phyloP scores from a whole-genome alignment of 2,329 filamentous ascomycete genomes.

The Didymella pomorum region DNA sequence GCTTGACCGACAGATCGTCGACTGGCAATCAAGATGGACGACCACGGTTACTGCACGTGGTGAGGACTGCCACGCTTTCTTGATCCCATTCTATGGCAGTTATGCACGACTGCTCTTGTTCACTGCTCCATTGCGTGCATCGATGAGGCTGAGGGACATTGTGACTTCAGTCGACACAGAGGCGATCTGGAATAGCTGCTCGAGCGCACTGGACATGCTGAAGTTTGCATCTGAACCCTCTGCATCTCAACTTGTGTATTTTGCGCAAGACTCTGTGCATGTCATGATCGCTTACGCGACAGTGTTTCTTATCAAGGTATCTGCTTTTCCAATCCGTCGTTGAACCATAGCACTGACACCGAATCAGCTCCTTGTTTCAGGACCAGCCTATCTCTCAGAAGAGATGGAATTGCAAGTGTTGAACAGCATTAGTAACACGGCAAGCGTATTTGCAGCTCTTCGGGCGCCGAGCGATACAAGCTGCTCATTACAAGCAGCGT shows the following conservation, averaged over 20 bases:
- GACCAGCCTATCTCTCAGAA: constrained; percentile 1
- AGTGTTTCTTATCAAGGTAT: constrained; percentile 24
- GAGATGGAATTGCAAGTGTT: constrained; percentile 3
- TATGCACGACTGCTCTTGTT: constrained; percentile 19
- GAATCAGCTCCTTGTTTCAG: constrained; percentile 2
- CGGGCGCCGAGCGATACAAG: neutral
- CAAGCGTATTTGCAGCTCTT: neutral
- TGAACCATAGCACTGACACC: neutral
- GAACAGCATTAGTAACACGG: neutral
- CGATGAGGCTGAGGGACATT: constrained; percentile 9
- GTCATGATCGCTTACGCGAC: constrained; percentile 24
- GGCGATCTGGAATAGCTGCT: constrained; percentile 21
- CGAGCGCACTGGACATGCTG: constrained; percentile 18
- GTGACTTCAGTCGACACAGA: constrained; percentile 20
- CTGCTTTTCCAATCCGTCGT: neutral
- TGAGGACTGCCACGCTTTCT: constrained; percentile 17
- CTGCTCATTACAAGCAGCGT: constrained; percentile 2
- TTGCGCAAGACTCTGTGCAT: constrained; percentile 23
- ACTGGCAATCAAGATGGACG: constrained; percentile 8
- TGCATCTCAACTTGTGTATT: constrained; percentile 14
- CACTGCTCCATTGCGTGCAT: constrained; percentile 14
- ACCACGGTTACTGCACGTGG: neutral
- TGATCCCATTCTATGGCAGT: constrained; percentile 21
- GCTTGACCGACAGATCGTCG: constrained; percentile 7
- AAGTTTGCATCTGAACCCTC: constrained; percentile 8